Percentiles rank a stretch among this genome's conserved stretches.
Conservation (phyloP, 2,329 filamentous ascomycete genomes). For the Aspergillus chevalieri region DNA sequence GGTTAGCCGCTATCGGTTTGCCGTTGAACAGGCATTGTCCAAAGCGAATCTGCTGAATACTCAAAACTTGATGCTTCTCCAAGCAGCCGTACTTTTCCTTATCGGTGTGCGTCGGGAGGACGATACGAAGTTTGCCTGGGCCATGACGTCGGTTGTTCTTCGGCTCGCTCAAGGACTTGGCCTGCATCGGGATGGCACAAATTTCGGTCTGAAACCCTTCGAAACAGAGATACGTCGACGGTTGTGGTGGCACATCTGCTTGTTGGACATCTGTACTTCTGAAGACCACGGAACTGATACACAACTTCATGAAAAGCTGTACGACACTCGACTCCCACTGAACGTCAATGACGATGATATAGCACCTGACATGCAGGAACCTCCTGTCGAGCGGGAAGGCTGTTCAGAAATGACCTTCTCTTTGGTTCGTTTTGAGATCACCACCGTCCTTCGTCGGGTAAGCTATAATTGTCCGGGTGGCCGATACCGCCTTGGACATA, state of each 20-base stretch:
- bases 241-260: conserved; percentile 46
- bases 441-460: conserved; percentile 35
- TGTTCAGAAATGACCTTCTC: conserved; percentile 50
- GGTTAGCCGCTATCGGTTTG: conserved; percentile 55
- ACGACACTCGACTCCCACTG: conserved; percentile 44
- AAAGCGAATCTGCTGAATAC: conserved; percentile 58
- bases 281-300: conserved; percentile 47
- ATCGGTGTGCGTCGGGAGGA: conserved; percentile 42
- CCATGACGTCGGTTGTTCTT: conserved; percentile 37
- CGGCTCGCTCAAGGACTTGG: conserved; percentile 43
- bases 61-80: conserved; percentile 56
- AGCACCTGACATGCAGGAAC: conserved; percentile 42
- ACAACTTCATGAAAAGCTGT: conserved; percentile 38
- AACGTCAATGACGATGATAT: conserved; percentile 51
- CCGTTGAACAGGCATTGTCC: conserved; percentile 57
- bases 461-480: conserved; percentile 29
- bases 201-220: conserved; percentile 43
- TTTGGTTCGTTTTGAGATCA: conserved; percentile 50
- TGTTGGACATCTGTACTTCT: conserved; percentile 44
- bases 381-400: conserved; percentile 45
- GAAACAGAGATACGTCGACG: conserved; percentile 49
- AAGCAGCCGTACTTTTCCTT: conserved; percentile 58
- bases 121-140: conserved; percentile 39
- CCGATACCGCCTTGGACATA: conserved; percentile 11
- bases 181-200: conserved; percentile 46